Conservation (phyloP, 192 early-diverging fungal species). For the Backusella liffmaniae region DNA sequence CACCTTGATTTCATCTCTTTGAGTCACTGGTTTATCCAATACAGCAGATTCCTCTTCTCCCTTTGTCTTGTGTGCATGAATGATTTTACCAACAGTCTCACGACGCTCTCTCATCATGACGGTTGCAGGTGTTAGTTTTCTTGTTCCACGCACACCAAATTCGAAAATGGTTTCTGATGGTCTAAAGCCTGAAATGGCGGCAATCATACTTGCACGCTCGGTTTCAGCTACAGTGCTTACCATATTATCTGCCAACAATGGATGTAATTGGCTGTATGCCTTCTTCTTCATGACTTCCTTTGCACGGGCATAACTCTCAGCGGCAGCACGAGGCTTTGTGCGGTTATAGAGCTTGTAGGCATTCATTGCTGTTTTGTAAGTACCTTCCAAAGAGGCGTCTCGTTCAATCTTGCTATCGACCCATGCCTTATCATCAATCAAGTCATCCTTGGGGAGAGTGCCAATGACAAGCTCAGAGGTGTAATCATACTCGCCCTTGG, state of each 20-base stretch:
- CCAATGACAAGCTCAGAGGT: conserved; percentile 83
- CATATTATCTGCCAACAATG: conserved; percentile 52
- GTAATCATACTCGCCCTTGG: conserved; percentile 51
- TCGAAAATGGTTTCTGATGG: conserved; percentile 96
- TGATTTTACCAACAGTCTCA: conserved; percentile 46
- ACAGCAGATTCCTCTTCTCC: background rate
- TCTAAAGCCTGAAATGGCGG: conserved; percentile 75
- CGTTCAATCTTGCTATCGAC: conserved; percentile 58
- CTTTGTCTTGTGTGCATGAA: conserved; percentile 26
- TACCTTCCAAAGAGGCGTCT: conserved; percentile 62
- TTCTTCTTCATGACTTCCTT: conserved; percentile 74
- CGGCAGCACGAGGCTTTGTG: conserved; percentile 77
- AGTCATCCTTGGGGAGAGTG: conserved; percentile 62
- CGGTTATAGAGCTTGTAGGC: conserved; percentile 86
- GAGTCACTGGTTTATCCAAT: conserved; percentile 2
- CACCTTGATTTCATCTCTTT: conserved; percentile 8
- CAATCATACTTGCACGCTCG: conserved; percentile 68
- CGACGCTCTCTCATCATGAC: conserved; percentile 67
- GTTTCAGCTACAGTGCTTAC: conserved; percentile 45
- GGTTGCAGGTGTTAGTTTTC: conserved; percentile 64
- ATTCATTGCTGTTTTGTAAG: conserved; percentile 70
- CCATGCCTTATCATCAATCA: conserved; percentile 77
- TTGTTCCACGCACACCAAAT: conserved; percentile 81
- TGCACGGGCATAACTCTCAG: conserved; percentile 83
- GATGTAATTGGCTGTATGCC: conserved; percentile 71